These are phyloP conservation scores for Raddia guianensis DNA, from an alignment of 176 grass and related monocot genomes.

Conservation along the genomic window DNA sequence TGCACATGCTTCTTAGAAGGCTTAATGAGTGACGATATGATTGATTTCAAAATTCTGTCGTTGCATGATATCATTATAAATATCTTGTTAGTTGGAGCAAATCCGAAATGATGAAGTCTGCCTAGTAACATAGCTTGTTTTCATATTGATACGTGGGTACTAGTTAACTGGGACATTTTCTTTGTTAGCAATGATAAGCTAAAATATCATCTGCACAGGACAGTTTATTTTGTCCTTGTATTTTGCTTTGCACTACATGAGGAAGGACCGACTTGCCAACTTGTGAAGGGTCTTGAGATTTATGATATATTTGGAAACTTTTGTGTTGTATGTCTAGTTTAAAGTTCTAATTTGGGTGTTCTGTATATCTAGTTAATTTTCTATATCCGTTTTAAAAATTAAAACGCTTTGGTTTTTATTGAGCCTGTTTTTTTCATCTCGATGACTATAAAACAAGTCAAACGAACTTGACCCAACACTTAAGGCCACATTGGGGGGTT, in stretches of 20 bases:
- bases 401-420: too few relatives aligned
- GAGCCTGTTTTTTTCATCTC: too few relatives aligned
- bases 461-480: too few relatives aligned
- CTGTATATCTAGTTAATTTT: too few relatives aligned
- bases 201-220: neutral
- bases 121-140: neutral
- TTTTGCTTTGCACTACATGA: neutral
- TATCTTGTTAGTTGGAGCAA: neutral
- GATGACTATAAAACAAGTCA: too few relatives aligned
- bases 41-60: neutral
- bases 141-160: constrained; percentile 8
- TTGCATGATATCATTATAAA: neutral
- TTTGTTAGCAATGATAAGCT: neutral
- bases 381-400: too few relatives aligned
- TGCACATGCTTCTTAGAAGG: neutral
- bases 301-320: neutral
- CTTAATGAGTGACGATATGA: neutral
- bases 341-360: neutral
- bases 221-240: constrained; percentile 4
- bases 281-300: neutral
- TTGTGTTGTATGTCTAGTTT: constrained; percentile 8
- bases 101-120: neutral
- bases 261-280: neutral
- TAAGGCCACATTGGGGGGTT: too few relatives aligned
- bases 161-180: neutral